A percentile compares a stretch with the other conserved stretches of the same genome.
phyloP scores from a whole-genome alignment of 768 basidiomycete genomes.

The Boletus reticuloceps region DNA sequence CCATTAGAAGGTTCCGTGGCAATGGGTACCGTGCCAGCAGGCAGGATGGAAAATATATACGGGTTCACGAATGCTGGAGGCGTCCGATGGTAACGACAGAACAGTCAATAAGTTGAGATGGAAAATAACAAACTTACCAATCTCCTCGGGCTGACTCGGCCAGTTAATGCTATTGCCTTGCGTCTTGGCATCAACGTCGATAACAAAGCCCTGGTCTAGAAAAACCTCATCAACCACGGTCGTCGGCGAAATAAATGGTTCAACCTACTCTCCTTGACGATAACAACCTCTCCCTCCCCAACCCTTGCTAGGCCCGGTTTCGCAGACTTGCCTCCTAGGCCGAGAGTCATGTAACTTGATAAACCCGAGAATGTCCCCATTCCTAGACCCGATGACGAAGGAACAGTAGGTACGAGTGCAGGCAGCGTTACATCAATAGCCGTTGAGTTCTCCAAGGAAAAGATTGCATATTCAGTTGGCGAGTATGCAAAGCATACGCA shows the following conservation, averaged over 20 bases:
- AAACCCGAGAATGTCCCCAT: slow-evolving; percentile 76
- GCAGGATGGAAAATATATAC: slow-evolving; percentile 74
- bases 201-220: slow-evolving; percentile 65
- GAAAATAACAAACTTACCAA: slow-evolving; percentile 41
- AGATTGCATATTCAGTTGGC: slow-evolving; percentile 62
- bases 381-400: slow-evolving; percentile 31
- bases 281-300: slow-evolving; percentile 60
- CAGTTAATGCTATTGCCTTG: slow-evolving; percentile 57
- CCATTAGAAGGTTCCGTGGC: slow-evolving; percentile 20
- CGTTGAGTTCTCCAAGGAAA: slow-evolving; percentile 59
- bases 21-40: slow-evolving; percentile 56
- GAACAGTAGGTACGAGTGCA: slow-evolving; percentile 32
- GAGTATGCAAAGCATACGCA: slow-evolving; percentile 76
- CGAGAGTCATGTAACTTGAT: slow-evolving; percentile 83
- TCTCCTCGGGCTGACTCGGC: slow-evolving; percentile 81
- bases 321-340: slow-evolving; percentile 63
- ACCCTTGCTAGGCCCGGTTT: slow-evolving; percentile 62
- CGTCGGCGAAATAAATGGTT: not conserved
- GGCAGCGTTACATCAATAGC: slow-evolving; percentile 54
- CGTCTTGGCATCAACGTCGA: slow-evolving; percentile 60
- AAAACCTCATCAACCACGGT: not conserved
- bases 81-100: slow-evolving; percentile 51
- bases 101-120: slow-evolving; percentile 53
- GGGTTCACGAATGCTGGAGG: slow-evolving; percentile 66
- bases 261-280: slow-evolving; percentile 76